A percentile compares a stretch with the other conserved stretches of the same genome.
phyloP scores from a whole-genome alignment of 768 basidiomycete species.

The Rhodotorula diobovata region DNA sequence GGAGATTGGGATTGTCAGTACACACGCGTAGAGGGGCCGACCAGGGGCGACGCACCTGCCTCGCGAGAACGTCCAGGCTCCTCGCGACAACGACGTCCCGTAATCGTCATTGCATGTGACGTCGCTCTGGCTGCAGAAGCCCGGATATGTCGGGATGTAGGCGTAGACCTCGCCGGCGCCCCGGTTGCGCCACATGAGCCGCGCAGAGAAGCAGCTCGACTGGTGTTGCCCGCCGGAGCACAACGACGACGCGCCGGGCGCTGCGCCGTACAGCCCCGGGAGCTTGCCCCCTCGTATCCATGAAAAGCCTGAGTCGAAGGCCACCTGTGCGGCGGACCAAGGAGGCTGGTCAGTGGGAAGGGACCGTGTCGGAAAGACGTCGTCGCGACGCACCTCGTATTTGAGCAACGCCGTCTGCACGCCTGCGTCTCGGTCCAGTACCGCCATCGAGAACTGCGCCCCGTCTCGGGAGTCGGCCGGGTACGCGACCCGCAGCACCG shows the following conservation, averaged over 20 bases:
- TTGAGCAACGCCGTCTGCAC: conserved; percentile 21
- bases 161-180: conserved; percentile 45
- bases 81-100: conserved; percentile 46
- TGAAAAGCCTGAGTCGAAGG: conserved; percentile 37
- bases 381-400: conserved; percentile 11
- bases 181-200: conserved; percentile 26
- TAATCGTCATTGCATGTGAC: conserved; percentile 47
- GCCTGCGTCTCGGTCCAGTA: background rate
- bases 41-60: conserved; percentile 37
- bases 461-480: conserved; percentile 13
- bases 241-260: background rate
- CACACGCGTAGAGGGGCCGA: background rate
- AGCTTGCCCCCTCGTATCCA: conserved; percentile 43
- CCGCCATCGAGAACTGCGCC: conserved; percentile 17
- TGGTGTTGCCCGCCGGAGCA: conserved; percentile 28
- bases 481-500: conserved; percentile 9
- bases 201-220: conserved; percentile 19
- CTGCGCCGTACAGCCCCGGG: conserved; percentile 36
- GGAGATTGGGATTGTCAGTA: background rate
- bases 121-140: conserved; percentile 39
- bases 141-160: conserved; percentile 44
- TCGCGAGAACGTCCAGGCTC: conserved; percentile 44
- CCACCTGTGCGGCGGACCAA: conserved; percentile 12
- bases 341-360: background rate
- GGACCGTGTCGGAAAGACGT: background rate